These are phyloP conservation scores for Picea sitchensis DNA, from an alignment of 75 land plant species.

Conservation along the genomic window DNA sequence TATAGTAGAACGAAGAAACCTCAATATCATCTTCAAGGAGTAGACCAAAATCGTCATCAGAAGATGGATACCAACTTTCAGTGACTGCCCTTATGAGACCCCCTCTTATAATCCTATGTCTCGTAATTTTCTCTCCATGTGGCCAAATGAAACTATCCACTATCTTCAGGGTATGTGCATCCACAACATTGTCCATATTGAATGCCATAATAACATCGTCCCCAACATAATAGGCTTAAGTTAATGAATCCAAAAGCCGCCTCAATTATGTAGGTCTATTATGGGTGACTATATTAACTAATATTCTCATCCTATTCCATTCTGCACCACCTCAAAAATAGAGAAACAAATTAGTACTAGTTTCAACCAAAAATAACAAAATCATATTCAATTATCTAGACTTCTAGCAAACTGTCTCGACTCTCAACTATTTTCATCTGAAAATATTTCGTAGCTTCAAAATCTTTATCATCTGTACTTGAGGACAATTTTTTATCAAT, in stretches of 20 bases:
- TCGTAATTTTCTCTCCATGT: conserved; percentile 23
- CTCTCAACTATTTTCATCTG: too few species aligned
- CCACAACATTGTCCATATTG: conserved; percentile 45
- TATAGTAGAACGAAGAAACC: conserved; percentile 48
- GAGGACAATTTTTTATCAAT: too few species aligned
- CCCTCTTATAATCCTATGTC: conserved; percentile 40
- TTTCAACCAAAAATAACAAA: too few species aligned
- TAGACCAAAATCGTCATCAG: too few species aligned
- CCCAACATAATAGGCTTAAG: conserved; percentile 14
- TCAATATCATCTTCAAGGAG: conserved; percentile 45
- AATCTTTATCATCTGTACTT: too few species aligned
- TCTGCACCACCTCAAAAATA: too few species aligned
- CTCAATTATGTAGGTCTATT: conserved; percentile 24
- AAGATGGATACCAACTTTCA: conserved; percentile 37
- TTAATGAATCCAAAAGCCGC: conserved; percentile 28
- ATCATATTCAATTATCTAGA: too few species aligned
- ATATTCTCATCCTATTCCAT: too few species aligned
- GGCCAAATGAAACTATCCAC: conserved; percentile 30
- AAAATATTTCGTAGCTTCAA: too few species aligned
- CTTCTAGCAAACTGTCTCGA: too few species aligned
- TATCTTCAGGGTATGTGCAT: conserved; percentile 24
- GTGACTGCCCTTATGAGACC: conserved; percentile 52
- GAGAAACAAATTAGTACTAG: too few species aligned
- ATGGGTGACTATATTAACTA: too few species aligned
- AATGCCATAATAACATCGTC: conserved; percentile 18